Conservation (phyloP, 345 rosid genomes). For the Ceriops zippeliana region DNA sequence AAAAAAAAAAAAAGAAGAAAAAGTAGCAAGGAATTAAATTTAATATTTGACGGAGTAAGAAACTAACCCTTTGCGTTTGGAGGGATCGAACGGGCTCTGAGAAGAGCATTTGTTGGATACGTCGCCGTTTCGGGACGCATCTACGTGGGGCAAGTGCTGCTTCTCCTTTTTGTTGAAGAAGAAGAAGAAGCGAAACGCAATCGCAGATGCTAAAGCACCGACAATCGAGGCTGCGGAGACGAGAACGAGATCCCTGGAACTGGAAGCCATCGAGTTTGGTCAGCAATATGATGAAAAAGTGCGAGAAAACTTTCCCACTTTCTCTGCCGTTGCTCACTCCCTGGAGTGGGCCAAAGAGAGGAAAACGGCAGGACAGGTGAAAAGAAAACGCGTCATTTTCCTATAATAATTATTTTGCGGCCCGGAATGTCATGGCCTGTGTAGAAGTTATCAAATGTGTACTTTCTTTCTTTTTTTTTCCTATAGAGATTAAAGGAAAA, state of each 20-base stretch:
- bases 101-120: constrained; percentile 31
- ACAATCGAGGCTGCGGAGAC: constrained; percentile 56
- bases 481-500: too few relatives aligned
- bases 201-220: constrained; percentile 63
- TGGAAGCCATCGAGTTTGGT: constrained; percentile 36
- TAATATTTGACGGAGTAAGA: background rate
- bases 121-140: constrained; percentile 32
- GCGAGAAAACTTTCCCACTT: background rate
- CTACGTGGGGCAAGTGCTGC: constrained; percentile 19
- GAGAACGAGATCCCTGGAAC: constrained; percentile 54
- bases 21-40: background rate
- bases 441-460: too few relatives aligned
- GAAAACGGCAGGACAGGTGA: background rate
- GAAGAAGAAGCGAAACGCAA: constrained; percentile 48
- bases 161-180: constrained; percentile 36
- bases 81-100: constrained; percentile 63
- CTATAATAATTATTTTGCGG: too few relatives aligned
- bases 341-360: background rate
- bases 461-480: too few relatives aligned
- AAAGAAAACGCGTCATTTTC: background rate
- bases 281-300: background rate
- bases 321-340: too few relatives aligned
- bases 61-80: constrained; percentile 74
- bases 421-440: background rate
- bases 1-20: background rate